Evolutionary conservation across 2,329 filamentous ascomycete species (phyloP).

Genomic region (Microcyclospora pomicola): DNA sequence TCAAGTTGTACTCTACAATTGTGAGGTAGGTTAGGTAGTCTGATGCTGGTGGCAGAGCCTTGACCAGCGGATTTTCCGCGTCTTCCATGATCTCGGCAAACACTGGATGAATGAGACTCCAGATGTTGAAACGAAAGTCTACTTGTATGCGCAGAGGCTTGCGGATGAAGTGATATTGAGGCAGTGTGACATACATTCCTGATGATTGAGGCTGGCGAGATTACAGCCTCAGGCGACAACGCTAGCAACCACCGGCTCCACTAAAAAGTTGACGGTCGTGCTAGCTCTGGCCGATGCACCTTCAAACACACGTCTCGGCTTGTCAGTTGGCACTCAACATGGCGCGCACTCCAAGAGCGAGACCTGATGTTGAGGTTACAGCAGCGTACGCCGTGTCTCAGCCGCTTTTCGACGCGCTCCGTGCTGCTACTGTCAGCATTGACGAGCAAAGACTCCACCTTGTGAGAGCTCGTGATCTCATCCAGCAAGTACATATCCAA

Average conservation of each 20-base stretch:
- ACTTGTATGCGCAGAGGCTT: too few relatives aligned
- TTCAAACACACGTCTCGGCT: background rate
- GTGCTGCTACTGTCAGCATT: constrained; percentile 8
- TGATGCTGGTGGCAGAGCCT: constrained; percentile 46
- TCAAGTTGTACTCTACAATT: constrained; percentile 60
- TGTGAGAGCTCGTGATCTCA: constrained; percentile 12
- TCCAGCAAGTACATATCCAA: constrained; percentile 19
- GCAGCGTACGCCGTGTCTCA: constrained; percentile 20
- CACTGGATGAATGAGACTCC: background rate
- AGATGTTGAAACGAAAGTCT: too few relatives aligned
- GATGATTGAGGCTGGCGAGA: too few relatives aligned
- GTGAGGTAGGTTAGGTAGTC: constrained; percentile 68
- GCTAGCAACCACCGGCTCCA: background rate
- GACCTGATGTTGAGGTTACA: constrained; percentile 5
- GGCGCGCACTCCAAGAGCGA: constrained; percentile 8
- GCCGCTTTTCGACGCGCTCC: constrained; percentile 17
- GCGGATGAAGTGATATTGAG: too few relatives aligned
- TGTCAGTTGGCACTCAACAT: constrained; percentile 2
- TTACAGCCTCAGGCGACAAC: background rate
- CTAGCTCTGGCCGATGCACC: background rate
- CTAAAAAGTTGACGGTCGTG: background rate
- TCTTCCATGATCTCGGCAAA: constrained; percentile 9
- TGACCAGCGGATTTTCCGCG: constrained; percentile 37
- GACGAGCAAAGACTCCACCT: constrained; percentile 12
- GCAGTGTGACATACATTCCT: too few relatives aligned